Base-by-base conservation (phyloP, 106 monocot genomes). In the Triglochin maritima region DNA sequence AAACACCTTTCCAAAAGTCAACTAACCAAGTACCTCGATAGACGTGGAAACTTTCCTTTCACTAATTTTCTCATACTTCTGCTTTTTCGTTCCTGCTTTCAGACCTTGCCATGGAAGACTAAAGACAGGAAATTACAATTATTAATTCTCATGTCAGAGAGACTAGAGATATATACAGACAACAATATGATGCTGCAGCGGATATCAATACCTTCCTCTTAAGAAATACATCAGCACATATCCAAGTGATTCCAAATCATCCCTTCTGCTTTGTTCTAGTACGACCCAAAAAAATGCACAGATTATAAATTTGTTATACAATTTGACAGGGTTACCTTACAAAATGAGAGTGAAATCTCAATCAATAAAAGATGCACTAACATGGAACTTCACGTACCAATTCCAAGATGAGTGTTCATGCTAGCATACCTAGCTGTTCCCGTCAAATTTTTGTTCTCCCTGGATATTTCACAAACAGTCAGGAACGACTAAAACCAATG, bases 61-160 rank as follows among this genome's bases (percentile, higher is more conserved):
- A 74, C 94, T 87, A 47, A 95, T 95, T 63, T 85, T 90, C 63
- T 95, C 90, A 73, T 95, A 95, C 62, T 95, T 95, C 63, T 90
- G 94, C 14, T 95, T 95, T 71, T 95, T 90, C 14, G 84, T 95
- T 65, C 90, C 94, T 46, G 94, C 94, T 83, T 95, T 95, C 45
- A 95, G 71, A 51, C 94, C 94, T 66, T 95, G 94, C 94, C 94
- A 95, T 53, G 94, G 94, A 79, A 95, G 94, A 59, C 94, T 95
- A 71, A 17, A 80, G 48, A 52, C 29, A 41, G 9, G 14, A n/a
- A 63, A 63, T 63, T 42, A 44, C 13, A 17, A 63, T 10, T 56
- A 12, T 4, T 10, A 56, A 56, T 12, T 14, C 2, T 10, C 14
- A 10, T 3, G 13, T 12, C 14, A 56, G 5, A 63, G 42, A 16